Evolutionary conservation across 2,329 filamentous ascomycete species (phyloP).

Genomic region (Xylaria sp.): DNA sequence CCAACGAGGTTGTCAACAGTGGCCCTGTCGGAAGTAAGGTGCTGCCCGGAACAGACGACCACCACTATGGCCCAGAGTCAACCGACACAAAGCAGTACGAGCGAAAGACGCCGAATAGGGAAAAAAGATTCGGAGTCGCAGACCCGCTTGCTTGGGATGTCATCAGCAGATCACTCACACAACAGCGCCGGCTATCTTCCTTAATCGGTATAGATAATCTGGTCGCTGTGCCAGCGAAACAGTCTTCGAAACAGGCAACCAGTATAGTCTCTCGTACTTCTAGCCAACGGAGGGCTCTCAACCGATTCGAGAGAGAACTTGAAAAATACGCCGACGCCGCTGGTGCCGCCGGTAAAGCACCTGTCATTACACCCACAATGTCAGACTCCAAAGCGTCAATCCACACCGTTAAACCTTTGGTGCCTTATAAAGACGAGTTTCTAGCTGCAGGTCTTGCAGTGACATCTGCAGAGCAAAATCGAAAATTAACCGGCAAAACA

Average conservation of each 20-base stretch:
- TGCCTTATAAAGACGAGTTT: slow-evolving; percentile 61
- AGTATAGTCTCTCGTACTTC: slow-evolving; percentile 48
- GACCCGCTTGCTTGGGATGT: slow-evolving; percentile 52
- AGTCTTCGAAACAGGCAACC: slow-evolving; percentile 4
- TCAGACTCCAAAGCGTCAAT: slow-evolving; percentile 51
- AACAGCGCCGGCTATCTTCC: slow-evolving; percentile 51
- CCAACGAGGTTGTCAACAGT: not conserved
- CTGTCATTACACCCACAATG: slow-evolving; percentile 48
- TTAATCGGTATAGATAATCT: slow-evolving; percentile 35
- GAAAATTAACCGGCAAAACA: slow-evolving; percentile 29
- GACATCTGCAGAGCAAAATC: slow-evolving; percentile 55
- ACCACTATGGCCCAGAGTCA: not conserved
- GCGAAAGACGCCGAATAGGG: slow-evolving; percentile 26
- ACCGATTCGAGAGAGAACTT: slow-evolving; percentile 49
- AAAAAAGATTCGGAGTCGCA: slow-evolving; percentile 41
- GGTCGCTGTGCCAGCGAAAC: not conserved
- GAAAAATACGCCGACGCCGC: slow-evolving; percentile 49
- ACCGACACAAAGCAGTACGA: slow-evolving; percentile 14
- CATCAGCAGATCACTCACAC: slow-evolving; percentile 51
- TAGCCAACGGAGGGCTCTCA: slow-evolving; percentile 50
- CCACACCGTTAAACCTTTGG: slow-evolving; percentile 57
- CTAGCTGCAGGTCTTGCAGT: slow-evolving; percentile 60
- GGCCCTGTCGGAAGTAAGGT: not conserved
- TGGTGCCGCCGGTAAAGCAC: slow-evolving; percentile 45
- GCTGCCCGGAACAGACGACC: not conserved